Base-by-base conservation (phyloP, 345 rosid genomes). In the Turritis glabra region DNA sequence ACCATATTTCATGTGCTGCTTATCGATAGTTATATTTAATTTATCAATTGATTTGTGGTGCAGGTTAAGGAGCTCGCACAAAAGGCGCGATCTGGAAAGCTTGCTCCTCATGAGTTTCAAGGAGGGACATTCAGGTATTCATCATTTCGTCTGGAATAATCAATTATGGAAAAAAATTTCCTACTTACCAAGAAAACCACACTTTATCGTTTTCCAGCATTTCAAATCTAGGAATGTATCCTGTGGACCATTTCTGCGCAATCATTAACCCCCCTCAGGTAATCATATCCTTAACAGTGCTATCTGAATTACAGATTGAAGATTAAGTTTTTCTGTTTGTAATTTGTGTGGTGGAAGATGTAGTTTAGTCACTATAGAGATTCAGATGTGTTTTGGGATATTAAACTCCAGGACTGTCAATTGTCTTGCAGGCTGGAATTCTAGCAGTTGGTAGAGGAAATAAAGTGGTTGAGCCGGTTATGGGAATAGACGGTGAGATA, bases 251-350 rank as follows among this genome's bases (percentile, higher is more conserved):
- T n/a, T 95, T 95, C 76, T 83, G 89, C 55, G 99, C 97, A 71
- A 95, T 95, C 47, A 95, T 95, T 79, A 95, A 95, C 82, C 97
- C 99, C 5, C 97, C 97, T 8, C 96, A 90, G 97, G 99, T 92
- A 78, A 73, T 46, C 72, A 69, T 81, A 40, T 53, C 55, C 73
- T 40, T 47, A 17, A 38, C 33, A 18, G 64, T 33, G 13, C 59
- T 47, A 38, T 54, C 53, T 51, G 21, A 59, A 15, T 25, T 8
- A 26, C 33, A 33, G 14, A 76, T 26, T 13, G 53, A 62, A 53
- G 57, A 41, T 32, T 5, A 70, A 26, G 2, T 41, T 29, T 55
- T 17, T 9, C 3, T 50, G 17, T 75, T 40, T n/a, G 43, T 4
- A 27, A 27, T 22, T 7, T 47, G 11, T 58, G 43, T 15, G 3